Evolutionary conservation across 139 green algal species (phyloP), one percentile per base, ranked within the genome.

Genomic region (Coelastrella sp.): DNA sequence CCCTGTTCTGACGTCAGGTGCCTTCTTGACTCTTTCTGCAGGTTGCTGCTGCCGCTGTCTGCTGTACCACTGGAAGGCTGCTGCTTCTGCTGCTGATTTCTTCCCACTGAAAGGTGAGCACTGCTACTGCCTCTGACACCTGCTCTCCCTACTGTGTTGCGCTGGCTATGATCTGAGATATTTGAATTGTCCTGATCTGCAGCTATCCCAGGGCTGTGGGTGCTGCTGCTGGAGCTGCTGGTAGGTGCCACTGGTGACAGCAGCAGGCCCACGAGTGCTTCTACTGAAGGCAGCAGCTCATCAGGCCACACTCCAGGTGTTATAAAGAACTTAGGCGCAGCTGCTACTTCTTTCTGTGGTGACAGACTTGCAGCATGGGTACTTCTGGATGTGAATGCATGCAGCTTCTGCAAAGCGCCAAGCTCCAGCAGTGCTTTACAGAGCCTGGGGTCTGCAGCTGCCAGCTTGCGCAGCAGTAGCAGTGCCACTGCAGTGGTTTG

Each of bases 341-440:
- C 84, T 27, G 72, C 85, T 85, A 73, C 73, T 76, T 72, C 57
- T 84, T 25, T 65, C 7, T 22, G 60, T 66, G 59, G n/a, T 84
- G 72, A 20, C 61, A 57, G 11, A 60, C 19, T 22, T 66, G 83
- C 61, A 79, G 27, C 15, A 27, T 1, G 17, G n/a, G 24, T 80
- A n/a, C 58, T 60, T 9, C 72, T 35, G 35, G 49, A 27, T 12
- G 87, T 61, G 20, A 35, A 27, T 6, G 63, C 78, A 70, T 83
- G 76, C 70, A 95, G 85, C 22, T 89, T 58, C 63, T 85, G 76
- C 82, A 91, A 78, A 4, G 88, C 86, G 1, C 91, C 91, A 11
- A 92, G 76, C 78, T 94, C 90, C 76, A 95, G 89, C 61, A 95
- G 82, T 78, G 92, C 88, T 20, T 66, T 85, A 1, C 85, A 90